A percentile compares a stretch with the other conserved stretches of the same genome.
phyloP scores from a whole-genome alignment of 2,329 filamentous ascomycete species.

The Magnaporthales sp. region DNA sequence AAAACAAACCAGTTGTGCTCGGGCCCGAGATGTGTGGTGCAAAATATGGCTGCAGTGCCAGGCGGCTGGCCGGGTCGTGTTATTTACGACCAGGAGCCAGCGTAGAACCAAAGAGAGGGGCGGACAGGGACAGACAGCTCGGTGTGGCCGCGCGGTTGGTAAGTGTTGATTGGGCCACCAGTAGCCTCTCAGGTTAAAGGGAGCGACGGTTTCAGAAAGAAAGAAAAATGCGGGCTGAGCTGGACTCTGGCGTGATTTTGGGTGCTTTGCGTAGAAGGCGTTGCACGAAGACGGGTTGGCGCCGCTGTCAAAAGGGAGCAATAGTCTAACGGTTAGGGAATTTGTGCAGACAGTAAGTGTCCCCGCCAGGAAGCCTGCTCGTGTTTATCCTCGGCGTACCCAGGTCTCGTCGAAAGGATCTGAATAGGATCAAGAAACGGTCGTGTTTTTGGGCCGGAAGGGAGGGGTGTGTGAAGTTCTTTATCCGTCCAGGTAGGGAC shows the following conservation, averaged over 20 bases:
- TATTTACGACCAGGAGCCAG: conserved; percentile 2
- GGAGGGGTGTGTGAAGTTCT: not conserved
- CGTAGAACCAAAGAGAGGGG: not conserved
- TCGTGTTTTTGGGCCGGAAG: not conserved
- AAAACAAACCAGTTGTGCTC: not conserved
- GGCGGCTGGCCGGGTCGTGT: not conserved
- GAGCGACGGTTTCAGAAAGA: not conserved
- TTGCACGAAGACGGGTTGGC: not conserved
- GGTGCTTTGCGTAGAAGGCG: not conserved
- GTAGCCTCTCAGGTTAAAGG: not conserved
- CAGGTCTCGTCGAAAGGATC: not conserved
- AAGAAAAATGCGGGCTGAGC: not conserved
- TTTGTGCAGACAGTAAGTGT: not conserved
- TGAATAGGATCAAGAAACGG: not conserved
- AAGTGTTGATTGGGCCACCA: not conserved
- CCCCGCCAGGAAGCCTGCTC: not conserved
- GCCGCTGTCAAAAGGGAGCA: not conserved
- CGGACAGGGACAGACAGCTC: not conserved
- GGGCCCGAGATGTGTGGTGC: not conserved
- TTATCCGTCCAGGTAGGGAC: not conserved
- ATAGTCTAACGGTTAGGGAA: not conserved
- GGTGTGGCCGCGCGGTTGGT: not conserved
- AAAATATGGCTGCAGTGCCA: conserved; percentile 2
- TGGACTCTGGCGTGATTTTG: not conserved
- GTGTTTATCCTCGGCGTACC: not conserved